Evolutionary conservation across 768 basidiomycete species (phyloP).

Genomic region (Boletus rufocinnamomeus): DNA sequence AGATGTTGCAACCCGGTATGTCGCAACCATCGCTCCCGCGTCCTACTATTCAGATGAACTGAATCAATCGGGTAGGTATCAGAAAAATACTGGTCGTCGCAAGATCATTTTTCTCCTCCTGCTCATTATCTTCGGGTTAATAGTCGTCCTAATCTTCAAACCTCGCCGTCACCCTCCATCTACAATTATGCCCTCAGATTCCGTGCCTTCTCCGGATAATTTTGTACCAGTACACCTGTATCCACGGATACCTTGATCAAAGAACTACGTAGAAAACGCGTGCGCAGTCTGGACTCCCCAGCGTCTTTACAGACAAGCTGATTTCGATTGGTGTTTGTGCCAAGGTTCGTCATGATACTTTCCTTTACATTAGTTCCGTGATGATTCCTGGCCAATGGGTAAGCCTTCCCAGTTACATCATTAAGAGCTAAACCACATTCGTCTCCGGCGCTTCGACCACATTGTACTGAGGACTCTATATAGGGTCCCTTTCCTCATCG

Average conservation of each 20-base stretch:
- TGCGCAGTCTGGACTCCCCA: constrained; percentile 10
- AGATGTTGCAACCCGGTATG: constrained; percentile 76
- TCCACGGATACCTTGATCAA: constrained; percentile 35
- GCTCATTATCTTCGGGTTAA: constrained; percentile 84
- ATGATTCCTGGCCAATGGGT: constrained; percentile 13
- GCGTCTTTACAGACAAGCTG: constrained; percentile 7
- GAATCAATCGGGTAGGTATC: constrained; percentile 59
- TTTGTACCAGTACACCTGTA: constrained; percentile 35
- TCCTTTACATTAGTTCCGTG: constrained; percentile 2
- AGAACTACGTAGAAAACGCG: constrained; percentile 19
- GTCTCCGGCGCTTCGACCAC: constrained; percentile 12
- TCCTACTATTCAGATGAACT: not conserved
- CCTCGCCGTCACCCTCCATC: constrained; percentile 58
- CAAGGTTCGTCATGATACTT: constrained; percentile 22
- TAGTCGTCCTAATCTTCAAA: constrained; percentile 91
- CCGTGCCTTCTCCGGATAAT: constrained; percentile 29
- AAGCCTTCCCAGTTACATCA: constrained; percentile 12
- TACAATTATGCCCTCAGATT: constrained; percentile 30
- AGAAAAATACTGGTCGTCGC: constrained; percentile 90
- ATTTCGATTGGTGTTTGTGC: constrained; percentile 2
- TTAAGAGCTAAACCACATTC: constrained; percentile 3
- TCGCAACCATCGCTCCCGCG: constrained; percentile 15
- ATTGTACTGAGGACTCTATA: constrained; percentile 6
- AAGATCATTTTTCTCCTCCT: constrained; percentile 92
- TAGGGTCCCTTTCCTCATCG: constrained; percentile 19